phyloP scores from a whole-genome alignment of 2,329 filamentous ascomycete species.

The Fusarium sp. region DNA sequence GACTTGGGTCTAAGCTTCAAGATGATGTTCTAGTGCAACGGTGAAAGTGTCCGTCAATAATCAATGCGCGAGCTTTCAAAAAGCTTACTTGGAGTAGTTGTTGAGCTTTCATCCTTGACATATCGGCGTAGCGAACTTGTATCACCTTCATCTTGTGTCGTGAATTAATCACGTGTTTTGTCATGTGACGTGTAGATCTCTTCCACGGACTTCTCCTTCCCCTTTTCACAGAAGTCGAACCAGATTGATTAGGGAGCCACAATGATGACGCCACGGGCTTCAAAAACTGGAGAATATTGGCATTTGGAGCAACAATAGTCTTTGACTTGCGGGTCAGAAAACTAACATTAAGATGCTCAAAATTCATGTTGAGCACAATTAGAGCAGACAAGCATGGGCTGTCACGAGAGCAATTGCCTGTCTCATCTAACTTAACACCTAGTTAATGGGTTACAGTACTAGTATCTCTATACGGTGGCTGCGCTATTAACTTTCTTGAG shows the following conservation, averaged over 20 bases:
- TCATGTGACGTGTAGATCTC: constrained; percentile 21
- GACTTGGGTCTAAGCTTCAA: neutral
- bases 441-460: constrained; percentile 1
- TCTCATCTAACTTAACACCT: constrained; percentile 22
- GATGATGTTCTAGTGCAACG: neutral
- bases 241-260: constrained; percentile 7
- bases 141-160: neutral
- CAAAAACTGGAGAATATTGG: constrained; percentile 1
- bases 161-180: neutral
- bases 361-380: constrained; percentile 25
- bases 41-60: neutral
- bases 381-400: constrained; percentile 3
- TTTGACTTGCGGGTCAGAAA: constrained; percentile 1
- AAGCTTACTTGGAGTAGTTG: neutral
- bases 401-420: constrained; percentile 40
- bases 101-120: neutral
- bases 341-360: constrained; percentile 13
- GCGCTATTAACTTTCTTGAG: constrained; percentile 31
- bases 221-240: constrained; percentile 5
- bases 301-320: neutral
- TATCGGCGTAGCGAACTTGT: neutral
- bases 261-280: constrained; percentile 34
- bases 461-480: neutral
- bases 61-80: neutral
- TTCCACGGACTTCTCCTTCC: constrained; percentile 17